These are phyloP conservation scores for Spathaspora sp. DNA, from an alignment of 1,139 yeast genomes.

Conservation along the genomic window DNA sequence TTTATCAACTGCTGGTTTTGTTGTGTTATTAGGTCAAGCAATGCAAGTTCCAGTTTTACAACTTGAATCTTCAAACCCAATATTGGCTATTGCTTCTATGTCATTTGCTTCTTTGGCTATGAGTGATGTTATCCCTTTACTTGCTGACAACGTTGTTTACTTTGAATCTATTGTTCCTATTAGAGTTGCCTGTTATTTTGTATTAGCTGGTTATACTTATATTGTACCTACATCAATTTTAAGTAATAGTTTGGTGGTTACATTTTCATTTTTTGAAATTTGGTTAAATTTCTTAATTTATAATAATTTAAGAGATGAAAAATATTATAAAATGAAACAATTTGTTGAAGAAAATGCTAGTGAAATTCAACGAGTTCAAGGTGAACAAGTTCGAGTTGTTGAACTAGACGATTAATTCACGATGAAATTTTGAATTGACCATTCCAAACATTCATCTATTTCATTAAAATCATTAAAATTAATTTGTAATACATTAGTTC, in stretches of 20 bases:
- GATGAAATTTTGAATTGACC: constrained; percentile 50
- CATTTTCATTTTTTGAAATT: constrained; percentile 63
- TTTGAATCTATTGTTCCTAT: constrained; percentile 71
- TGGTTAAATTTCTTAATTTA: constrained; percentile 70
- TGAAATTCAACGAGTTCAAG: constrained; percentile 28
- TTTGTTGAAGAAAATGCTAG: constrained; percentile 38
- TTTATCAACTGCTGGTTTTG: constrained; percentile 43
- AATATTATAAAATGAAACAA: constrained; percentile 40
- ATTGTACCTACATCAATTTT: constrained; percentile 40
- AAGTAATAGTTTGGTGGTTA: constrained; percentile 62
- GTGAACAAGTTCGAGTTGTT: constrained; percentile 29
- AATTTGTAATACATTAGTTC: constrained; percentile 42
- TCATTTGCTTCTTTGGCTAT: constrained; percentile 45
- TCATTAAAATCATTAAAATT: constrained; percentile 60
- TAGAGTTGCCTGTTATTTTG: constrained; percentile 59
- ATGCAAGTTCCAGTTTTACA: constrained; percentile 51
- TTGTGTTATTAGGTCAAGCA: constrained; percentile 56
- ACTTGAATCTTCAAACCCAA: constrained; percentile 46
- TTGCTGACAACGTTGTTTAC: constrained; percentile 54
- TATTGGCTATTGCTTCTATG: constrained; percentile 51
- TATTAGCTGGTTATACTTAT: constrained; percentile 45
- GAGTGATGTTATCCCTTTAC: constrained; percentile 56
- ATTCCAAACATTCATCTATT: constrained; percentile 63
- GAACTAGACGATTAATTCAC: constrained; percentile 20
- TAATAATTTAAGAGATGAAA: constrained; percentile 66